Evolutionary conservation across 228 moss, liverwort and hornwort species (phyloP), one percentile per base, ranked within the genome.

Genomic region (Sphagnum magellanicum): DNA sequence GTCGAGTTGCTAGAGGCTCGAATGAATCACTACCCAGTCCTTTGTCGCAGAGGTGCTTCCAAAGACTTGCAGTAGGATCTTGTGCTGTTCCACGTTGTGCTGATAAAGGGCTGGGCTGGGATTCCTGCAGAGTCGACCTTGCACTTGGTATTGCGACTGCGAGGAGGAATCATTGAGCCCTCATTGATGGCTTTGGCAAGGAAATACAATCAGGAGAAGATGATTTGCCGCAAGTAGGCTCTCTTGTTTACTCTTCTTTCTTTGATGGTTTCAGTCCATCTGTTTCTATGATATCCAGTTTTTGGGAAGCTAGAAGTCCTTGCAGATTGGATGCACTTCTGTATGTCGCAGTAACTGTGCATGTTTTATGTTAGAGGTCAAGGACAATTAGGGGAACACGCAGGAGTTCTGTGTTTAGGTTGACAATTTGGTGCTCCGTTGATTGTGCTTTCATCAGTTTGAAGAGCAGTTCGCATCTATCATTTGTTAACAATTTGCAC

Each of bases 111-210:
- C 32, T 32, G 32, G 32, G 3, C 32, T 32, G 32, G 32, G 32
- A 32, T 32, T 32, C 32, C 32, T 51, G 17, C 73, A 77, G 80
- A 74, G 10, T 79, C 83, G 3, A 79, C 80, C 10, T 61, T 81
- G 72, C 76, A 74, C 67, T 64, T 76, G 74, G 71, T 67, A 6
- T 68, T 79, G 68, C 77, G 74, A 49, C 63, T 82, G 60, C 67
- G 47, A 48, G 87, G 81, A 55, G 82, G 80, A 53, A 72, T 78
- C 5, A 59, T 66, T 53, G 68, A 72, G 8, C 83, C 81, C 9
- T 63, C 76, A 68, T 81, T 81, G 59, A 76, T 84, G 77, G 81
- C 81, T 8, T 71, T 87, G 14, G 87, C 87, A 14, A 79, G 77
- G 70, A 84, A 87, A 65, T 76, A 83, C 49, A 75, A 74, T 73